These are phyloP conservation scores for Lentinula edodes DNA, from an alignment of 768 basidiomycete genomes.

Conservation along the genomic window DNA sequence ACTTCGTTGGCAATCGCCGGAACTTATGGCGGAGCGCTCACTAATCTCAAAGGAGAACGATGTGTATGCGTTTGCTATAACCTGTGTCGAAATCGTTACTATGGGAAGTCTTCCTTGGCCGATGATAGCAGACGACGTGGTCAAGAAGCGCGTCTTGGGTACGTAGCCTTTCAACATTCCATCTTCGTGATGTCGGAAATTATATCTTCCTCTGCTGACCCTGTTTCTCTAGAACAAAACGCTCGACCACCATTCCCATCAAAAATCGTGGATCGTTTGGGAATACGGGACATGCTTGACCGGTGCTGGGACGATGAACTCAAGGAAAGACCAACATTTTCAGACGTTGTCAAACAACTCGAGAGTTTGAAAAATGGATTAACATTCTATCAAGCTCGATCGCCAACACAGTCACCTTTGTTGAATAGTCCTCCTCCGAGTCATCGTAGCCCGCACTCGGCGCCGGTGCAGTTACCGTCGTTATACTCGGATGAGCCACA, in stretches of 20 bases:
- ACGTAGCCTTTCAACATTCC: neutral
- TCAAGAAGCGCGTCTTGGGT: conserved; percentile 25
- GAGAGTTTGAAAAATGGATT: neutral
- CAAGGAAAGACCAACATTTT: neutral
- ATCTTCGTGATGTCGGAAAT: neutral
- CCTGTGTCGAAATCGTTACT: conserved; percentile 33
- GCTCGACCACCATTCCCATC: neutral
- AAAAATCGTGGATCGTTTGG: neutral
- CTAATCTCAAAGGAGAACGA: conserved; percentile 29
- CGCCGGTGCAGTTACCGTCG: neutral
- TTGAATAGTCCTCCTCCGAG: neutral
- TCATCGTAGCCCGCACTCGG: neutral
- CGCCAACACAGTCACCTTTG: neutral
- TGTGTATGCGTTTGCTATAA: conserved; percentile 42
- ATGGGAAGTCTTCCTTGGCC: conserved; percentile 33
- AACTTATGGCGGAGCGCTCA: conserved; percentile 23
- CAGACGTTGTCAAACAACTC: neutral
- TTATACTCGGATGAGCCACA: neutral
- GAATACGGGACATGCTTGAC: neutral
- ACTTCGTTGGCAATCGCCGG: conserved; percentile 40
- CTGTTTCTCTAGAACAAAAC: neutral
- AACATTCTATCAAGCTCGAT: neutral
- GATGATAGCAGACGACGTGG: conserved; percentile 19
- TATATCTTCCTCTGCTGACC: too few relatives aligned
- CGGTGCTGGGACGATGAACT: conserved; percentile 1